A percentile compares a stretch with the other conserved stretches of the same genome.
These are phyloP conservation scores for Pueraria montana DNA, from an alignment of 306 rosid genomes.

Conservation along the genomic window DNA sequence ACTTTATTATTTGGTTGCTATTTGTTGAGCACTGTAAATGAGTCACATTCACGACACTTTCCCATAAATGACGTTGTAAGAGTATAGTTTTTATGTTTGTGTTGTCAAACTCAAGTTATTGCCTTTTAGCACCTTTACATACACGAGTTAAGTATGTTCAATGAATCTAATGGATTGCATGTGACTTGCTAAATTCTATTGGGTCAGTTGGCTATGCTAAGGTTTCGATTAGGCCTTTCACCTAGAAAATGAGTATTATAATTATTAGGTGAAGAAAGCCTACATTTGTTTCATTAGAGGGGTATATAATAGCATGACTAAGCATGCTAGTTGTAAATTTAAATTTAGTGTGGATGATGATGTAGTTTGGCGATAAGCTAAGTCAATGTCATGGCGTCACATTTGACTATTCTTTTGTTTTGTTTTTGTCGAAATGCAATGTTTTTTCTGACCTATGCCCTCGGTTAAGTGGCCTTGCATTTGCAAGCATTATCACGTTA, in stretches of 20 bases:
- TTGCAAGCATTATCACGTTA: not conserved
- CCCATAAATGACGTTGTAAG: slow-evolving; percentile 20
- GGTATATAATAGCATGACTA: not conserved
- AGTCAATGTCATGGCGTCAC: slow-evolving; percentile 37
- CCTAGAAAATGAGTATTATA: not conserved
- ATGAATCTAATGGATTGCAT: slow-evolving; percentile 46
- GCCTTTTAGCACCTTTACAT: slow-evolving; percentile 41
- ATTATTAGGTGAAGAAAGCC: slow-evolving; percentile 7
- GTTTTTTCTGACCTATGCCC: slow-evolving; percentile 23
- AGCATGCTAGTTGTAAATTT: slow-evolving; percentile 25
- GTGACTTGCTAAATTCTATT: slow-evolving; percentile 40
- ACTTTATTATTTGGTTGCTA: slow-evolving; percentile 26
- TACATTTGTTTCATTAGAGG: not conserved
- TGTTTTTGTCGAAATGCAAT: slow-evolving; percentile 39
- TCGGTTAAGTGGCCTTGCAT: slow-evolving; percentile 17
- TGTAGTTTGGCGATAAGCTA: slow-evolving; percentile 8
- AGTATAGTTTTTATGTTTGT: slow-evolving; percentile 13
- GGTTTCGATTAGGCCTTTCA: not conserved
- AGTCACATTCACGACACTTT: slow-evolving; percentile 46
- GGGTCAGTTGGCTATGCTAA: slow-evolving; percentile 24
- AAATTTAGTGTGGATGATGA: slow-evolving; percentile 10
- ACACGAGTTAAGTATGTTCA: slow-evolving; percentile 28
- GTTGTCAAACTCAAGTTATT: not conserved
- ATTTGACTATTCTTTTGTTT: slow-evolving; percentile 15
- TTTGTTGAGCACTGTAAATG: slow-evolving; percentile 39